Conservation (phyloP, 305 asterid genomes). For the Ilex paraguariensis region DNA sequence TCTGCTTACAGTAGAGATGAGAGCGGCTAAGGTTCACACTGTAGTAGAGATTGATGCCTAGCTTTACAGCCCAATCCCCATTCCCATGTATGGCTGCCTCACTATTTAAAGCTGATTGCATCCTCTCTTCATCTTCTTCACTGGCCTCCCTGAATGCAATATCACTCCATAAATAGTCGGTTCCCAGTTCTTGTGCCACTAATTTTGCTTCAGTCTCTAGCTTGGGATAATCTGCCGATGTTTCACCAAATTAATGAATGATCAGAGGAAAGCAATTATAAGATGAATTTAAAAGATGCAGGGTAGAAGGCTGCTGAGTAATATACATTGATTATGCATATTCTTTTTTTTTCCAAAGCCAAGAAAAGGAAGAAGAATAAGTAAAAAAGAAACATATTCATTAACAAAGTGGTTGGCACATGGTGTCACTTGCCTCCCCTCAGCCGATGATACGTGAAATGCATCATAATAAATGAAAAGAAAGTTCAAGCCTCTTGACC, state of each 20-base stretch:
- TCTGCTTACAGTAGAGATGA: conserved; percentile 91
- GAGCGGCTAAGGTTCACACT: conserved; percentile 96
- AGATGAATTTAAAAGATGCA: no score
- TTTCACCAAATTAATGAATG: conserved; percentile 4
- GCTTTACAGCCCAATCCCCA: conserved; percentile 97
- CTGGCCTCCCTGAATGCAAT: conserved; percentile 60
- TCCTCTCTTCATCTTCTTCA: conserved; percentile 60
- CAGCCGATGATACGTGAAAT: no score
- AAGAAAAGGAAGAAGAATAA: no score
- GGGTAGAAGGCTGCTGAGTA: no score
- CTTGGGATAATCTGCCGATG: conserved; percentile 76
- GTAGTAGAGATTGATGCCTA: conserved; percentile 89
- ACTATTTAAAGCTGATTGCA: conserved; percentile 66
- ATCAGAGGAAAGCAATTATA: background rate
- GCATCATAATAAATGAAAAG: no score
- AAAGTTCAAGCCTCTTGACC: no score
- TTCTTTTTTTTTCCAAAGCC: no score
- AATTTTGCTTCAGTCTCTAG: conserved; percentile 73
- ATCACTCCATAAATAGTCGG: conserved; percentile 47
- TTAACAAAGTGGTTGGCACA: no score
- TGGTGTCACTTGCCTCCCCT: no score
- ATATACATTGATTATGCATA: no score
- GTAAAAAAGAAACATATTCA: no score
- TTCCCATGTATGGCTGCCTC: conserved; percentile 87
- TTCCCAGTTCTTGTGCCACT: conserved; percentile 70